phyloP scores from a whole-genome alignment of 139 green algal species.

The Monoraphidium neglectum region DNA sequence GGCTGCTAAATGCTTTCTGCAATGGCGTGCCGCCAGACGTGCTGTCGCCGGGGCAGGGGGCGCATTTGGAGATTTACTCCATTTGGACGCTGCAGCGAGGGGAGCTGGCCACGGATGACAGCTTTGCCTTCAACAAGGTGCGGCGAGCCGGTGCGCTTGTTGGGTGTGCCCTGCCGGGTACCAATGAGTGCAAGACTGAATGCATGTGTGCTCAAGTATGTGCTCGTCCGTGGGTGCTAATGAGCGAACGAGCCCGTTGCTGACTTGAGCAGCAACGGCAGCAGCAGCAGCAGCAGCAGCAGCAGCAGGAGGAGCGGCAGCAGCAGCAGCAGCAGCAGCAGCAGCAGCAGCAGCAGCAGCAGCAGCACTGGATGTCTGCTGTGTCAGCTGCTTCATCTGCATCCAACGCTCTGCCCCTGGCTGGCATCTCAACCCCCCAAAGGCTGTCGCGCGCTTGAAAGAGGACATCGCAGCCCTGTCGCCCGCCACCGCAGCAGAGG shows the following conservation, averaged over 20 bases:
- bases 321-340: not conserved
- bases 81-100: conserved; percentile 53
- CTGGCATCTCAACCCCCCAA: not conserved
- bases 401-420: not conserved
- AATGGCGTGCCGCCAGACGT: conserved; percentile 30
- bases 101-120: conserved; percentile 67
- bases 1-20: conserved; percentile 4
- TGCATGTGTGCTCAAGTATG: too few relatives aligned
- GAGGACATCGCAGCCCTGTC: not conserved
- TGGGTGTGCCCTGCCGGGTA: too few relatives aligned
- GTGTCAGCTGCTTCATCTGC: not conserved
- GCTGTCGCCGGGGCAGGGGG: conserved; percentile 42
- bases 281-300: not conserved
- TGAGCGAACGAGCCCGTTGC: too few relatives aligned
- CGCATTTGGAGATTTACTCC: conserved; percentile 63
- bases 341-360: not conserved
- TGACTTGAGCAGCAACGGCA: not conserved
- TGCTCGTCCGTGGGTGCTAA: too few relatives aligned
- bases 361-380: not conserved
- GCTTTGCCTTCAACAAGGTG: conserved; percentile 72
- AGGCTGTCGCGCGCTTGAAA: not conserved
- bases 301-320: not conserved
- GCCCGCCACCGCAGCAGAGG: not conserved
- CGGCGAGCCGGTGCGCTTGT: too few relatives aligned
- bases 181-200: too few relatives aligned